Conservation (phyloP, 441 rosid genomes). For the Gossypium armourianum region DNA sequence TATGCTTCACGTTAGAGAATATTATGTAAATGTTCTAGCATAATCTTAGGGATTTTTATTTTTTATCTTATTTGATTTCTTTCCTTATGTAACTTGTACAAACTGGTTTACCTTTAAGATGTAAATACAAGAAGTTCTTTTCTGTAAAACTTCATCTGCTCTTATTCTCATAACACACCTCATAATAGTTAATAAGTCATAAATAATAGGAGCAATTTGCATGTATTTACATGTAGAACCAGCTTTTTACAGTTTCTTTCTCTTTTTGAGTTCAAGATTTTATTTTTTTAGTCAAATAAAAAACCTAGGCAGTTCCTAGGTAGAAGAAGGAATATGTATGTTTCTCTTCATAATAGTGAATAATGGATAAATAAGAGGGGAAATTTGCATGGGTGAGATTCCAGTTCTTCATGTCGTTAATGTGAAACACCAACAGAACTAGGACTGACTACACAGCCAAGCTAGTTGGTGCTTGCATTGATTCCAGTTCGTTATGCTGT, state of each 20-base stretch:
- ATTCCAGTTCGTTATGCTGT: not conserved
- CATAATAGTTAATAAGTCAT: not conserved
- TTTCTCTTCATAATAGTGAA: not conserved
- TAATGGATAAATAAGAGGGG: constrained; percentile 5
- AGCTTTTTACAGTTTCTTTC: not conserved
- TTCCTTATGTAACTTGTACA: not conserved
- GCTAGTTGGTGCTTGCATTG: not conserved
- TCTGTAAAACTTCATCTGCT: not conserved
- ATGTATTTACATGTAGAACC: not conserved
- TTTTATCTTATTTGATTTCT: not conserved
- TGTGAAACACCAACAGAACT: not conserved
- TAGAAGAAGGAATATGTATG: not conserved
- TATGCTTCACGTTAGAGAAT: not conserved
- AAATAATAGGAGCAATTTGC: not conserved
- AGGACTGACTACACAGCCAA: not conserved
- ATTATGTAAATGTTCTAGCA: not conserved
- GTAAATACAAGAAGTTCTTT: not conserved
- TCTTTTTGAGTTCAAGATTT: not conserved
- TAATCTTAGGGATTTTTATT: not conserved
- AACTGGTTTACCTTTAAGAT: not conserved
- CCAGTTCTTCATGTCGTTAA: not conserved
- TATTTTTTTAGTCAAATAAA: not conserved
- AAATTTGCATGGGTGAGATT: not conserved
- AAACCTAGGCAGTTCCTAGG: not conserved
- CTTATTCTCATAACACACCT: not conserved